Evolutionary conservation across 192 early-diverging fungal genomes (phyloP).

Genomic region (Funneliformis mosseae): DNA sequence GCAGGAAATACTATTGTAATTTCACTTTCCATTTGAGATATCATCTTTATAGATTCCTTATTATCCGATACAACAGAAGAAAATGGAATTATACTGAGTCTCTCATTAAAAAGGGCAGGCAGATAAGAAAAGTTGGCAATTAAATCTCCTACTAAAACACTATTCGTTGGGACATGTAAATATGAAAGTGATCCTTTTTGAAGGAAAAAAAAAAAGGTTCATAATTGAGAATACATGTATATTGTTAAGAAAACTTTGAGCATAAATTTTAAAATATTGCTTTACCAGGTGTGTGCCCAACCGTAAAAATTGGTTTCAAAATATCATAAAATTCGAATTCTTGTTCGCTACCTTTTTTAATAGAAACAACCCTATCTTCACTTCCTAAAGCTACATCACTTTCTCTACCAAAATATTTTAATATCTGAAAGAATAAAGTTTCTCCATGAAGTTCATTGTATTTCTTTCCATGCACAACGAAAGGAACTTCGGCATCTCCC

Average conservation of each 20-base stretch:
- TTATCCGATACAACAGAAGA: slow-evolving; percentile 38
- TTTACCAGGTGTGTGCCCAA: slow-evolving; percentile 43
- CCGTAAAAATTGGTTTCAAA: slow-evolving; percentile 40
- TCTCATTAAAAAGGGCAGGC: slow-evolving; percentile 34
- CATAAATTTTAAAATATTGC: background rate
- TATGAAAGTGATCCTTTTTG: slow-evolving; percentile 42
- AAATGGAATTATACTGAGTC: slow-evolving; percentile 38
- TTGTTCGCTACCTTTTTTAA: slow-evolving; percentile 36
- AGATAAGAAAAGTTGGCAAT: slow-evolving; percentile 40
- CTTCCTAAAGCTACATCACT: slow-evolving; percentile 33
- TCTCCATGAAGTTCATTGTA: slow-evolving; percentile 31
- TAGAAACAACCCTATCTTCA: slow-evolving; percentile 33
- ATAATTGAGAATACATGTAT: too few relatives aligned
- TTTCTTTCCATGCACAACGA: slow-evolving; percentile 36
- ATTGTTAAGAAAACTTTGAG: too few relatives aligned
- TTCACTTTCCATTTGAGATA: slow-evolving; percentile 34
- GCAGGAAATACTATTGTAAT: slow-evolving; percentile 44
- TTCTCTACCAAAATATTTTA: slow-evolving; percentile 34
- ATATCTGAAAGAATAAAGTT: slow-evolving; percentile 37
- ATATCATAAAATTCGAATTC: slow-evolving; percentile 44
- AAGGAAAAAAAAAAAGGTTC: background rate
- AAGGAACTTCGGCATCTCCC: slow-evolving; percentile 40
- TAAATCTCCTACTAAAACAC: slow-evolving; percentile 43
- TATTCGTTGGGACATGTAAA: slow-evolving; percentile 40
- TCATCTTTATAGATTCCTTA: slow-evolving; percentile 40